Conservation (phyloP, 2,329 filamentous ascomycete genomes). For the Penicillium sp. region DNA sequence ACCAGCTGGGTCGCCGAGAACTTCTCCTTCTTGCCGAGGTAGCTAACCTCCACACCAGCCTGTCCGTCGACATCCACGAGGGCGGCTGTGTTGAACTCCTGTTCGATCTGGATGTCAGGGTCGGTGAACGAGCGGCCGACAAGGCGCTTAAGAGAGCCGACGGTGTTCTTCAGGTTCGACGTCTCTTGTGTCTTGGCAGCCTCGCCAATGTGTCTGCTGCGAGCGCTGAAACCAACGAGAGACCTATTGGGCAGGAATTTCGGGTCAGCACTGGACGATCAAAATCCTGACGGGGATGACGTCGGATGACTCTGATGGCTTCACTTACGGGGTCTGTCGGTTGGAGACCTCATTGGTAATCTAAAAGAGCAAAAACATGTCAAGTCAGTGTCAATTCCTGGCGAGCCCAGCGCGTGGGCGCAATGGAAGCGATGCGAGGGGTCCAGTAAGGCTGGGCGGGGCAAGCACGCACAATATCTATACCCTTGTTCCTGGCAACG, state of each 20-base stretch:
- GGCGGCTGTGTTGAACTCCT: slow-evolving; percentile 80
- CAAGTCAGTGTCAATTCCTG: slow-evolving; percentile 11
- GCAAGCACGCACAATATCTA: slow-evolving; percentile 82
- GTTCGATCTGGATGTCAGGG: slow-evolving; percentile 89
- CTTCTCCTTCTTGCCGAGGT: slow-evolving; percentile 89
- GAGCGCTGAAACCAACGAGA: slow-evolving; percentile 90
- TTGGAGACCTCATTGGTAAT: slow-evolving; percentile 99
- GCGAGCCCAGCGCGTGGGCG: not conserved
- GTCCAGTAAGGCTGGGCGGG: slow-evolving; percentile 18
- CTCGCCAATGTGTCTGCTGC: slow-evolving; percentile 91
- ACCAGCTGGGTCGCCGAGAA: slow-evolving; percentile 93
- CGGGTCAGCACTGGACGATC: slow-evolving; percentile 16
- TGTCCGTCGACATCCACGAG: slow-evolving; percentile 90
- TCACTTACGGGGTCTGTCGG: slow-evolving; percentile 91
- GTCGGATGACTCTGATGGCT: slow-evolving; percentile 10
- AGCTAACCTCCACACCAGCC: slow-evolving; percentile 89
- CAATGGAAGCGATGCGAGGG: slow-evolving; percentile 2
- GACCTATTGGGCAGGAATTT: slow-evolving; percentile 56
- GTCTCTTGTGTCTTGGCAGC: slow-evolving; percentile 97
- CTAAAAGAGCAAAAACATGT: slow-evolving; percentile 47
- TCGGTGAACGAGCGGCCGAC: slow-evolving; percentile 82
- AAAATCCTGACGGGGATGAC: slow-evolving; percentile 14
- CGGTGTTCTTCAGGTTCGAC: slow-evolving; percentile 99
- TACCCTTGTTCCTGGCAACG: slow-evolving; percentile 95
- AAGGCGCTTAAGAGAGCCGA: slow-evolving; percentile 87